Base-by-base conservation (phyloP, 2,329 filamentous ascomycete species). In the Fusarium piperis region DNA sequence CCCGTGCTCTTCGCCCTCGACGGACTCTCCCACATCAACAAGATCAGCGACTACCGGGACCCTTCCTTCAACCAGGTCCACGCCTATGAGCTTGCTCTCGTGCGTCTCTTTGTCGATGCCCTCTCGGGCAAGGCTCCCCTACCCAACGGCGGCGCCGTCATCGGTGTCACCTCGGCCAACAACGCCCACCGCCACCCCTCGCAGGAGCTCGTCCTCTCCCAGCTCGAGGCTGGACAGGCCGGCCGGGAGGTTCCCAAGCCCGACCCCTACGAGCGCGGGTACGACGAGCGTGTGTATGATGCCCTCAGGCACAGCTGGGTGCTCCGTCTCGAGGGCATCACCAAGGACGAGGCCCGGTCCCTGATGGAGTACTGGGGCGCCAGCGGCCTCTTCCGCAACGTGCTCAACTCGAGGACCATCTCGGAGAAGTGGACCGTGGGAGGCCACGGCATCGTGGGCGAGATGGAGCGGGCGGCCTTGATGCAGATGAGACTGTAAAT, bases 351-450 rank as follows among this genome's bases (percentile, higher is more conserved):
- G 83, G 91, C 93, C 12, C 89, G 92, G 66, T 87, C 90, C 1
- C 85, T 97, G 74, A 92, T 98, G 90, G 94, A 98, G 84, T 98
- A 98, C 83, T 98, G 95, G 86, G 94, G 94, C 6, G 90, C 89
- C 36, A 97, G 94, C 80, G 96, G 95, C 13, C 85, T 97, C 79
- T 80, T 97, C 78, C 89, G 93, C 71, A 85, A 88, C 68, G 86
- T 85, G 51, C 86, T 98, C 56, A 91, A 93, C 76, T 91, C 95
- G 78, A 85, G 84, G 70, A 86, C 88, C 69, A 92, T 98, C 36
- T 86, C 88, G 23, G 93, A 97, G 86, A 93, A 94, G 83, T 97
- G 95, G 94, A 91, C 90, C 55, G 79, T 98, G 74, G 90, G 91
- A 55, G 94, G 94, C 23, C 90, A 92, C 76, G 95, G 95, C 16